Conservation (phyloP, 768 basidiomycete species). For the Sistotremastrum suecicum region DNA sequence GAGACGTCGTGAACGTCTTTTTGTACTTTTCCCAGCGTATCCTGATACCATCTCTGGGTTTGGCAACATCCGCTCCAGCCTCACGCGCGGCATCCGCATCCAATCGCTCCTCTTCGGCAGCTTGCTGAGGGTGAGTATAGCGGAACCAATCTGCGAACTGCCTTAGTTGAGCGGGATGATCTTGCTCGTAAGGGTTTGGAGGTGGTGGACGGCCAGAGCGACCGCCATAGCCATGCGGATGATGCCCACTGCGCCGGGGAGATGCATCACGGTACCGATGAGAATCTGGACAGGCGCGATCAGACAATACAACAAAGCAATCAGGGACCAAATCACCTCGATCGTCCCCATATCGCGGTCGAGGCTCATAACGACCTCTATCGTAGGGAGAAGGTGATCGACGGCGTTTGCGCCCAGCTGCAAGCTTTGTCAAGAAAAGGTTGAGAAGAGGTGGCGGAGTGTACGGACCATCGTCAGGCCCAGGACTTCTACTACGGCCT, state of each 20-base stretch:
- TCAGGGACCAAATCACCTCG: constrained; percentile 38
- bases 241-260: constrained; percentile 44
- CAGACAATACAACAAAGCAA: constrained; percentile 6
- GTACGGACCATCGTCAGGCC: constrained; percentile 46
- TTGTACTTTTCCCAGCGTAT: constrained; percentile 87
- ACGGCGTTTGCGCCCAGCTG: constrained; percentile 61
- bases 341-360: constrained; percentile 71
- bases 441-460: too few species aligned
- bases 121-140: constrained; percentile 58
- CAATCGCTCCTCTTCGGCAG: constrained; percentile 67
- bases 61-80: constrained; percentile 58
- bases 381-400: constrained; percentile 72
- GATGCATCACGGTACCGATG: constrained; percentile 51
- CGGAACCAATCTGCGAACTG: constrained; percentile 86
- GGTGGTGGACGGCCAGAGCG: constrained; percentile 40
- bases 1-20: constrained; percentile 74
- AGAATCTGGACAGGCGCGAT: constrained; percentile 44
- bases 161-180: constrained; percentile 69
- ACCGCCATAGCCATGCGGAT: constrained; percentile 25
- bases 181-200: constrained; percentile 67
- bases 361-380: constrained; percentile 68
- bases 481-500: constrained; percentile 67
- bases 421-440: background rate
- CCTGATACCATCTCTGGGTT: constrained; percentile 75
- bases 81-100: constrained; percentile 78